Base-by-base conservation (phyloP, 169 alveolate species). In the Plasmodium fragile region DNA sequence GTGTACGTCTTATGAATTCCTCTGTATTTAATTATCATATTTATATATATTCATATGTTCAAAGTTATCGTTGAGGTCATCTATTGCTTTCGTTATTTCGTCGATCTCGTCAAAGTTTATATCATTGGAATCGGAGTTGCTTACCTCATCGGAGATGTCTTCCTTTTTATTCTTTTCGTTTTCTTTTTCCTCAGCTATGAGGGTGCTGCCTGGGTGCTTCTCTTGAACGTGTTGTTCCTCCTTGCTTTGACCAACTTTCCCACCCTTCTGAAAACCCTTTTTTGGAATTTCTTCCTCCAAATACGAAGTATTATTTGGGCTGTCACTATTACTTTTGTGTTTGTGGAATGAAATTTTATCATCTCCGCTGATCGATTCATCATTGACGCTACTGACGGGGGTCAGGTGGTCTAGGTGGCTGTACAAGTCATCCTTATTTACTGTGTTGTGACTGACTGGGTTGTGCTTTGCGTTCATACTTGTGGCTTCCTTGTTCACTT, bases 41-140 rank as follows among this genome's bases (percentile, higher is more conserved):
- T 85, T 85, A 69, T 85, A 85, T n/a, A 85, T 85, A 73, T 85
- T 77, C 93, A 85, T 85, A 85, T 77, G 73, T 85, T 85, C 93
- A 85, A 85, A 85, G 32, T 85, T 85, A 73, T 85, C 83, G 49
- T 85, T 85, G 22, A 85, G 32, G 43, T 85, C 83, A 41, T 85
- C 93, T 73, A 85, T 73, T 45, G 93, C 93, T 52, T 85, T 85
- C 25, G 93, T 85, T 73, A 85, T 85, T 75, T 85, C 93, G 18
- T 85, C 93, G 45, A 85, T 73, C 65, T 85, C 93, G 70, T 85
- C 93, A 69, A 85, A 73, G 45, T 85, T 85, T n/a, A 85, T 72
- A n/a, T 53, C 93, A 34, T 85, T 77, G 39, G 93, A 85, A 18
- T 85, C 93, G 8, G 73, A 25, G 70, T 75, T 28, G 25, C 34